Evolutionary conservation across 495 filamentous ascomycete species (phyloP).

Genomic region (Cercophora samala): DNA sequence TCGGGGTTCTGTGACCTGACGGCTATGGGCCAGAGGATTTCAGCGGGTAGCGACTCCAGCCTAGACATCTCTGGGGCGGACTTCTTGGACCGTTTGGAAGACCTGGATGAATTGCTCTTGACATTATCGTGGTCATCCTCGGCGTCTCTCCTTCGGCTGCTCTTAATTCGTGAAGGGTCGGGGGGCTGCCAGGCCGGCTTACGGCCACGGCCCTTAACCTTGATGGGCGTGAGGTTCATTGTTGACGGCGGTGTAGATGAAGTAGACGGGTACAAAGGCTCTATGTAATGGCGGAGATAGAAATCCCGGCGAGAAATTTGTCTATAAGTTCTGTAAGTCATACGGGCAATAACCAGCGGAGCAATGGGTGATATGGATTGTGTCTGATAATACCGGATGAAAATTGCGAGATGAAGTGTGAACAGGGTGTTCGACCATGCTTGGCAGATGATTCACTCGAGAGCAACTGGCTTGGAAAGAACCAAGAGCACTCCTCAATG

Average conservation of each 20-base stretch:
- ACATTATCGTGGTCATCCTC: background rate
- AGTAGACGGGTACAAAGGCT: background rate
- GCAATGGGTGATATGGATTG: background rate
- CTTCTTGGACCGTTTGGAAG: conserved; percentile 7
- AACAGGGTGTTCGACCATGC: background rate
- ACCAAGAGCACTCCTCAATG: background rate
- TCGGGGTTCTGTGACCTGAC: conserved; percentile 39
- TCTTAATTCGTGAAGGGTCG: conserved; percentile 9
- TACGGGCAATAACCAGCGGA: background rate
- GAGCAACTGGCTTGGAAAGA: background rate
- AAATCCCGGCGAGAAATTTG: background rate
- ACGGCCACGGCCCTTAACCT: conserved; percentile 25
- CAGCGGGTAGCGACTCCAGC: conserved; percentile 40
- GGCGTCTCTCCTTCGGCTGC: conserved; percentile 8
- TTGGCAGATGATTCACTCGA: background rate
- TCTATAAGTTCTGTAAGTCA: background rate
- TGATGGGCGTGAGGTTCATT: conserved; percentile 30
- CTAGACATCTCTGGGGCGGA: conserved; percentile 14
- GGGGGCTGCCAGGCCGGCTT: conserved; percentile 23
- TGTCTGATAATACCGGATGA: background rate
- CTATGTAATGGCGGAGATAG: no score
- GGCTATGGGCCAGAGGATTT: conserved; percentile 44
- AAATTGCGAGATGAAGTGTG: background rate
- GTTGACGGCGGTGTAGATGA: background rate
- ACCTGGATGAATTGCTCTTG: background rate